These are phyloP conservation scores for Eimeria maxima DNA, from an alignment of 169 alveolate species.

Conservation along the genomic window DNA sequence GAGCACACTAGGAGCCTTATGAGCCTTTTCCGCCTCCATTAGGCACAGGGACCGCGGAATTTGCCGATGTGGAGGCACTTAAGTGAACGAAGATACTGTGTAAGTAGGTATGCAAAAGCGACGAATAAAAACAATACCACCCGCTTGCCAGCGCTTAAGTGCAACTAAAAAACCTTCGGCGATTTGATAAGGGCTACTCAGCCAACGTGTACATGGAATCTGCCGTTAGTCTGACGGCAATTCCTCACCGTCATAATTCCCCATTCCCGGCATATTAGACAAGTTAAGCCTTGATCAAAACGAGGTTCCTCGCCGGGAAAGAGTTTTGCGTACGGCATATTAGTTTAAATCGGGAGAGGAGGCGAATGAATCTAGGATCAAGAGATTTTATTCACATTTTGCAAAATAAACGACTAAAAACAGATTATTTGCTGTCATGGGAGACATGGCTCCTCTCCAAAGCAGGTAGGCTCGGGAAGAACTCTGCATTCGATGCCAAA, in stretches of 20 bases:
- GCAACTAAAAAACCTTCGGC: no score
- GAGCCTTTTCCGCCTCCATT: neutral
- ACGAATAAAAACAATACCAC: neutral
- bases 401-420: neutral
- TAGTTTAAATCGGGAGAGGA: neutral
- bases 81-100: neutral
- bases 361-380: neutral
- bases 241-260: no score
- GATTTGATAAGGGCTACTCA: neutral
- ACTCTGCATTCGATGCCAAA: conserved; percentile 46
- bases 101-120: neutral
- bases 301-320: neutral
- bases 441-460: neutral
- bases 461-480: conserved; percentile 16
- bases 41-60: neutral
- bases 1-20: neutral
- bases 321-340: neutral
- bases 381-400: neutral
- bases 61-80: neutral
- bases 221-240: neutral
- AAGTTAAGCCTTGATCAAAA: neutral
- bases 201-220: neutral
- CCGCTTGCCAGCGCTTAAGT: no score
- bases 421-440: neutral
- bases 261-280: neutral